phyloP scores from a whole-genome alignment of 306 rosid species.

The Oxytropis ochrocephala region DNA sequence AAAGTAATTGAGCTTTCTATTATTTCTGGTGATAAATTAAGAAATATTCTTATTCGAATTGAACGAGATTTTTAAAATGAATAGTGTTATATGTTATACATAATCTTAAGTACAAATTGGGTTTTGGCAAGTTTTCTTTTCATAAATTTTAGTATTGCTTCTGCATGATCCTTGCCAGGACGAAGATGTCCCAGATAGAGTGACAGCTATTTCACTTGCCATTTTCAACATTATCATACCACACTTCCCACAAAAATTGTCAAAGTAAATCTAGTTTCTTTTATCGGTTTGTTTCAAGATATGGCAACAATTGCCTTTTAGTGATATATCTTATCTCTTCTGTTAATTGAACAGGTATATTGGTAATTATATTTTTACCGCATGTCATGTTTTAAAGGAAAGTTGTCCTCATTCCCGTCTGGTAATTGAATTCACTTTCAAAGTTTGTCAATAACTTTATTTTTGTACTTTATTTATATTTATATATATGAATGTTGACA shows the following conservation, averaged over 20 bases:
- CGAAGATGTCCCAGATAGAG: not conserved
- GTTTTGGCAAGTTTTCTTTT: not conserved
- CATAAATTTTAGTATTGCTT: not conserved
- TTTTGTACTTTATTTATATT: not conserved
- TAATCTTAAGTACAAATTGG: not conserved
- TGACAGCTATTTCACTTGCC: not conserved
- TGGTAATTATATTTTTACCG: not conserved
- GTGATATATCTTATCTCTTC: not conserved
- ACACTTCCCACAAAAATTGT: not conserved
- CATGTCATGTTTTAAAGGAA: not conserved
- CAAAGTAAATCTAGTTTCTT: not conserved
- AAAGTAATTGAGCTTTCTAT: too few relatives aligned
- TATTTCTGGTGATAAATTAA: not conserved
- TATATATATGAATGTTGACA: not conserved
- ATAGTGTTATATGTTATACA: not conserved
- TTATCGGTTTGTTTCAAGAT: not conserved
- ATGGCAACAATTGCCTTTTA: not conserved
- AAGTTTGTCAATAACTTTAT: not conserved
- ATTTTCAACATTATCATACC: not conserved
- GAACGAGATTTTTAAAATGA: not conserved
- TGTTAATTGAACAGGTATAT: constrained; percentile 10
- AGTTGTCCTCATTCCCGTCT: not conserved
- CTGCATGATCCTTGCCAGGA: not conserved
- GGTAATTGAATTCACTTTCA: constrained; percentile 6
- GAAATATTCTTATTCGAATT: not conserved